These are phyloP conservation scores for Fusarium sp. DNA, from an alignment of 2,329 filamentous ascomycete genomes.

Conservation along the genomic window DNA sequence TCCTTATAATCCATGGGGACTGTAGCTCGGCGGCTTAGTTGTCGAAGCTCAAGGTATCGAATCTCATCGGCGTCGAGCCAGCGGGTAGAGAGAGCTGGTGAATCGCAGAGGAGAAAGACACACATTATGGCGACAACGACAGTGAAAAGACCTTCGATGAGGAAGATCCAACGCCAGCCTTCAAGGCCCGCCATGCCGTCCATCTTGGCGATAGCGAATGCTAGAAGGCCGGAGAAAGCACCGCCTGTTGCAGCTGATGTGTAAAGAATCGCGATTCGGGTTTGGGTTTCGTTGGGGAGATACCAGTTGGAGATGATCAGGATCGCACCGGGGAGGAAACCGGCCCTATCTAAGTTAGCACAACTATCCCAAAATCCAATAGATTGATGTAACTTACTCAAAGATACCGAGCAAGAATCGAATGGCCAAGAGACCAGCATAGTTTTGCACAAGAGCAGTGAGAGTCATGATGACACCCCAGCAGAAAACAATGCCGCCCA, in stretches of 20 bases:
- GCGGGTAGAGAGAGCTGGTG: constrained; percentile 6
- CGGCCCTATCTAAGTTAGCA: not conserved
- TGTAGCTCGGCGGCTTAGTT: constrained; percentile 2
- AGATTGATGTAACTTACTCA: not conserved
- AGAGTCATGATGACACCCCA: constrained; percentile 24
- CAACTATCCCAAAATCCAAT: accelerated
- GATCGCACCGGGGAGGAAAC: constrained; percentile 21
- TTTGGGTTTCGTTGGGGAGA: constrained; percentile 22
- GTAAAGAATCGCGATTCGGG: constrained; percentile 32
- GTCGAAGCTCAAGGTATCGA: constrained; percentile 15
- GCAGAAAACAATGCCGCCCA: constrained; percentile 18
- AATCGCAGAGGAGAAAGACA: constrained; percentile 19
- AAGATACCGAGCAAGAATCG: constrained; percentile 19
- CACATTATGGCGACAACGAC: constrained; percentile 17
- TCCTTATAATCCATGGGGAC: constrained; percentile 16
- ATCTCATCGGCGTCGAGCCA: constrained; percentile 23
- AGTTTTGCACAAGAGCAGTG: constrained; percentile 12
- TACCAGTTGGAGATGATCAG: constrained; percentile 35
- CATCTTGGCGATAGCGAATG: constrained; percentile 32
- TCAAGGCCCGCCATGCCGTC: constrained; percentile 20
- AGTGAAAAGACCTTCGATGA: constrained; percentile 21
- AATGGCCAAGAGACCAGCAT: constrained; percentile 14
- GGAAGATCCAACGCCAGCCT: constrained; percentile 35
- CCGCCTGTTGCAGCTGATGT: constrained; percentile 33
- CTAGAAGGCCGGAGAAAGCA: constrained; percentile 49